Base-by-base conservation (phyloP, 2,329 filamentous ascomycete species). In the Diaporthe citrichinensis region DNA sequence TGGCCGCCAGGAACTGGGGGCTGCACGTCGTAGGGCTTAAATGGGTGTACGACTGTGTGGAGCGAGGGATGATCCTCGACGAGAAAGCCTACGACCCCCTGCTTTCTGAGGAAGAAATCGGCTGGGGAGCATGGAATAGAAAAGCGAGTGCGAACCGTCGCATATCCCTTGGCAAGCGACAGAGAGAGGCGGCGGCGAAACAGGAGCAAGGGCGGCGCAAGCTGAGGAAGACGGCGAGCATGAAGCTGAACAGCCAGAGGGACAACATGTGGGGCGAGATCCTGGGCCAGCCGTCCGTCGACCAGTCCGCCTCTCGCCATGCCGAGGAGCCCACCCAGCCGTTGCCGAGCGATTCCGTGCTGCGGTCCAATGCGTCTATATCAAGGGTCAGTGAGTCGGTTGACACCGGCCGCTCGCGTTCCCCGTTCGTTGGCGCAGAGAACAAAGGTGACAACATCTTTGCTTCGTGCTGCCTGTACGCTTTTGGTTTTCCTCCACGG, bases 261-360 rank as follows among this genome's bases (percentile, higher is more conserved):
- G 92, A 96, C 79, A 92, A 91, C 39, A 89, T 98, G n/a, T 98
- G 96, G 96, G 93, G 93, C 7, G 95, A 97, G 80, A 97, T 99
- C 76, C 90, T 97, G 34, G 92, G 92, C 73, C 82, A 85, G 74
- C 82, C 83, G 7, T 79, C 82, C 0, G 74, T 79, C 28, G 82
- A 85, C 61, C 79, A 82, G 62, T 79, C 80, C 46, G 77, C 76
- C 25, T 71, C 73, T 12, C 36, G 74, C 76, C 71, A 51, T 10
- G 25, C 51, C 23, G 74, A 76, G 41, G 76, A 76, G n/a, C 68
- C 74, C 9, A 76, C 74, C 3, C 76, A 76, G 39, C 61, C 68
- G 36, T n/a, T 76, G 7, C 72, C 74, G 4, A 61, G 36, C 46
- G 57, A 72, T 31, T 77, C 76, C 4, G 57, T 71, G 25, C 23